A percentile compares a stretch with the other conserved stretches of the same genome.
Conservation (phyloP, 1,139 yeast genomes). For the Wickerhamiella pararugosa region DNA sequence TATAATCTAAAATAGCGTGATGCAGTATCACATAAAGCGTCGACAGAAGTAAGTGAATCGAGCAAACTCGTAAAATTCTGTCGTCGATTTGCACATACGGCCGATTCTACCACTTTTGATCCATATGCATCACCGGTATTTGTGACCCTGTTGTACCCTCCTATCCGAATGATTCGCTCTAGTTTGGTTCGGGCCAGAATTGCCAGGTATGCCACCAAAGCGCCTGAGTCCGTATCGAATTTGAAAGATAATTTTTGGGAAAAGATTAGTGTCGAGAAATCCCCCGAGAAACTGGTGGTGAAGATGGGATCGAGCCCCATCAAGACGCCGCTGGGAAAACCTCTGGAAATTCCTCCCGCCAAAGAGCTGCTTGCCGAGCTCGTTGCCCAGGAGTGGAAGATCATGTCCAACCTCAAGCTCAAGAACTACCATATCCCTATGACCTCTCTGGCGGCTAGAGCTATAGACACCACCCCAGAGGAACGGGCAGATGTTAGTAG, state of each 20-base stretch:
- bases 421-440: slow-evolving; percentile 73
- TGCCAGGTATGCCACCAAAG: background rate
- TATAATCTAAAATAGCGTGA: too few relatives aligned
- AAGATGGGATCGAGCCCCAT: slow-evolving; percentile 62
- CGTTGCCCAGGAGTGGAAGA: slow-evolving; percentile 79
- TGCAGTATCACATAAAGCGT: too few relatives aligned
- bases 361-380: slow-evolving; percentile 53
- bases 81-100: too few relatives aligned
- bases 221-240: slow-evolving; percentile 37
- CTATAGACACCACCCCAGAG: slow-evolving; percentile 41
- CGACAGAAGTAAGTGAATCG: too few relatives aligned
- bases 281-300: slow-evolving; percentile 30
- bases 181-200: background rate
- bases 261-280: slow-evolving; percentile 37
- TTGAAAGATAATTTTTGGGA: slow-evolving; percentile 78
- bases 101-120: too few relatives aligned
- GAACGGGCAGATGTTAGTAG: slow-evolving; percentile 19
- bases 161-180: background rate
- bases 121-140: background rate
- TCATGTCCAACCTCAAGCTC: slow-evolving; percentile 52
- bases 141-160: background rate
- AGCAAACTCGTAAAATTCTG: too few relatives aligned
- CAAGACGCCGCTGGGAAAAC: slow-evolving; percentile 72
- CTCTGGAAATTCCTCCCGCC: slow-evolving; percentile 44
- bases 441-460: slow-evolving; percentile 75